phyloP scores from a whole-genome alignment of 1,284 basidiomycete genomes.

The Sporisorium iseilematis-ciliati region DNA sequence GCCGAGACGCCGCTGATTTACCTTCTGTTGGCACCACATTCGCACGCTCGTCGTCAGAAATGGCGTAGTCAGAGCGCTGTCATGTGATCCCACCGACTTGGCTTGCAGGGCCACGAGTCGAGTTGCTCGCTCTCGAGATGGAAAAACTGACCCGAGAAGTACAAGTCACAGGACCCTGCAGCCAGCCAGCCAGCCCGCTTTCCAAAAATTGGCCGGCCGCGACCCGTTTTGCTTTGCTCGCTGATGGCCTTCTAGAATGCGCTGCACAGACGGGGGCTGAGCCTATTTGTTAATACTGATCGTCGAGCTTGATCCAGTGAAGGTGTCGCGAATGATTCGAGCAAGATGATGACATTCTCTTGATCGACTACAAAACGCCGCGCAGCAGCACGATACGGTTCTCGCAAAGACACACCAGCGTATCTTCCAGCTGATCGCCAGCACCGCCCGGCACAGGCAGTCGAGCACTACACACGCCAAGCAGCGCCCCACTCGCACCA shows the following conservation, averaged over 20 bases:
- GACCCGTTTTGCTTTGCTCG: too few relatives aligned
- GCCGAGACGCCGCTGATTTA: neutral
- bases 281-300: too few relatives aligned
- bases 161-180: slow-evolving; percentile 38
- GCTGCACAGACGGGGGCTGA: neutral
- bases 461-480: slow-evolving; percentile 27
- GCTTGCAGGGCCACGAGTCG: neutral
- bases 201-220: neutral
- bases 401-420: slow-evolving; percentile 45
- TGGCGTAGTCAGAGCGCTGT: neutral
- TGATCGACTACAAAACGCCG: slow-evolving; percentile 24
- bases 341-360: neutral
- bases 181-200: neutral
- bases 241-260: too few relatives aligned
- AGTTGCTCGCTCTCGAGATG: too few relatives aligned
- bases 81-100: slow-evolving; percentile 2
- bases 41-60: neutral
- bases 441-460: slow-evolving; percentile 14
- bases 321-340: neutral
- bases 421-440: slow-evolving; percentile 12
- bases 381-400: slow-evolving; percentile 34
- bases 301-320: slow-evolving; percentile 4
- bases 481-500: slow-evolving; percentile 32
- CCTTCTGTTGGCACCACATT: neutral
- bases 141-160: neutral